phyloP scores from a whole-genome alignment of 2,329 filamentous ascomycete species.

The Fusarium burgessii region DNA sequence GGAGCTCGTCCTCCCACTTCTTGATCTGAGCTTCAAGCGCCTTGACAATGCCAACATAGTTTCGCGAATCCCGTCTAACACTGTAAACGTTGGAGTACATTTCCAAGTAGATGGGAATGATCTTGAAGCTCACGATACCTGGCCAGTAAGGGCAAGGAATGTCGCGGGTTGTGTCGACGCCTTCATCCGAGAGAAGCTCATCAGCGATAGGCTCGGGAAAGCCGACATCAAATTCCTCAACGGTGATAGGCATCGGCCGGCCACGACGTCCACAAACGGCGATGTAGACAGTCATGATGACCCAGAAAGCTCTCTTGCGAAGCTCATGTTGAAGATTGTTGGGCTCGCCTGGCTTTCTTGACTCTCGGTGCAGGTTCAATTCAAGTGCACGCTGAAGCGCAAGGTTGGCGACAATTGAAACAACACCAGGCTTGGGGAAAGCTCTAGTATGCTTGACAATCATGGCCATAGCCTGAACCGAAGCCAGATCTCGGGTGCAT shows the following conservation, averaged over 20 bases:
- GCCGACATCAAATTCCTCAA: slow-evolving; percentile 83
- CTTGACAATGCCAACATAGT: slow-evolving; percentile 72
- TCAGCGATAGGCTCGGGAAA: slow-evolving; percentile 79
- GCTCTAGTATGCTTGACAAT: slow-evolving; percentile 79
- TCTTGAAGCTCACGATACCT: slow-evolving; percentile 73
- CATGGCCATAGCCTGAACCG: slow-evolving; percentile 79
- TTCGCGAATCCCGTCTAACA: slow-evolving; percentile 70
- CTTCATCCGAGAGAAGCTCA: slow-evolving; percentile 73
- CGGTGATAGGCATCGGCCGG: slow-evolving; percentile 78
- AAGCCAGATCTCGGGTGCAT: slow-evolving; percentile 69
- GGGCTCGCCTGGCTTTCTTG: slow-evolving; percentile 60
- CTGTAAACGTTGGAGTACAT: slow-evolving; percentile 83
- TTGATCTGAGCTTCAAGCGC: slow-evolving; percentile 74
- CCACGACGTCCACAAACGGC: slow-evolving; percentile 82
- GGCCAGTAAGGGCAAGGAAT: slow-evolving; percentile 76
- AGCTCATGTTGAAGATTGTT: slow-evolving; percentile 77
- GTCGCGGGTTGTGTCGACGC: slow-evolving; percentile 66
- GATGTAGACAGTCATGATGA: slow-evolving; percentile 72
- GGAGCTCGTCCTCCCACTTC: slow-evolving; percentile 73
- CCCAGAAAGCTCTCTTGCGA: slow-evolving; percentile 84
- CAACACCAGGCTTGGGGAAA: slow-evolving; percentile 83
- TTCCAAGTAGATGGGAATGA: slow-evolving; percentile 76
- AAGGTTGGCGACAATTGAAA: slow-evolving; percentile 74
- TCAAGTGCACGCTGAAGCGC: slow-evolving; percentile 79
- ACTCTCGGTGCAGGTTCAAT: slow-evolving; percentile 79